These are phyloP conservation scores for Saccharomyces eubayanus DNA, from an alignment of 805 yeast genomes.

Conservation along the genomic window DNA sequence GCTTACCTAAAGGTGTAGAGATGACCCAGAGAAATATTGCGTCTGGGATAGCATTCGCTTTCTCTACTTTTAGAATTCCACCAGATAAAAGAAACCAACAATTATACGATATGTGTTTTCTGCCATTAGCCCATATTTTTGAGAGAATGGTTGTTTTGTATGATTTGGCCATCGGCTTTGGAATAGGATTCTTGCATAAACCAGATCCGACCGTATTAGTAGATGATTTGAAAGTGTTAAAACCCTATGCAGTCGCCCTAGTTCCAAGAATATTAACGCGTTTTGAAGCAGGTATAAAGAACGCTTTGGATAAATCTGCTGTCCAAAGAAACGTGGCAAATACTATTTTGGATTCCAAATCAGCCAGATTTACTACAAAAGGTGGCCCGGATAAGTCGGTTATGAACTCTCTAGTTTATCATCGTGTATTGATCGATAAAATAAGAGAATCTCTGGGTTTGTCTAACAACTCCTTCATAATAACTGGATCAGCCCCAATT, in stretches of 20 bases:
- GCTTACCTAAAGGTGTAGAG: slow-evolving; percentile 65
- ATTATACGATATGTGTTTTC: slow-evolving; percentile 34
- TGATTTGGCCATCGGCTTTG: slow-evolving; percentile 40
- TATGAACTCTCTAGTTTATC: slow-evolving; percentile 30
- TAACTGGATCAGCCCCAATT: slow-evolving; percentile 66
- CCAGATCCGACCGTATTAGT: slow-evolving; percentile 44
- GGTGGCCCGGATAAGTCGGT: slow-evolving; percentile 36
- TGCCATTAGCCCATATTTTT: slow-evolving; percentile 54
- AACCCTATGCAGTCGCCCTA: slow-evolving; percentile 45
- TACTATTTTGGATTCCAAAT: slow-evolving; percentile 20
- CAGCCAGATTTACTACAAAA: slow-evolving; percentile 17
- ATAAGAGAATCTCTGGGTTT: slow-evolving; percentile 43
- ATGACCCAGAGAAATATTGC: slow-evolving; percentile 44
- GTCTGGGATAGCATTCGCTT: slow-evolving; percentile 40
- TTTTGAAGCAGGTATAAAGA: slow-evolving; percentile 53
- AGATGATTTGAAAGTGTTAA: slow-evolving; percentile 48
- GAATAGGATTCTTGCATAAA: slow-evolving; percentile 48
- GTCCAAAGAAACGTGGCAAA: slow-evolving; percentile 19
- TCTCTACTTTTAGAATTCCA: slow-evolving; percentile 30
- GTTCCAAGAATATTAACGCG: slow-evolving; percentile 61
- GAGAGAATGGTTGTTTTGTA: slow-evolving; percentile 41
- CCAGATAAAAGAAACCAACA: slow-evolving; percentile 19
- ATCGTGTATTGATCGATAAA: slow-evolving; percentile 33
- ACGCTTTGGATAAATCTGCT: slow-evolving; percentile 22
- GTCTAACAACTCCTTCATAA: slow-evolving; percentile 33